Evolutionary conservation across 306 rosid species (phyloP).

Genomic region (Glycine tomentella): DNA sequence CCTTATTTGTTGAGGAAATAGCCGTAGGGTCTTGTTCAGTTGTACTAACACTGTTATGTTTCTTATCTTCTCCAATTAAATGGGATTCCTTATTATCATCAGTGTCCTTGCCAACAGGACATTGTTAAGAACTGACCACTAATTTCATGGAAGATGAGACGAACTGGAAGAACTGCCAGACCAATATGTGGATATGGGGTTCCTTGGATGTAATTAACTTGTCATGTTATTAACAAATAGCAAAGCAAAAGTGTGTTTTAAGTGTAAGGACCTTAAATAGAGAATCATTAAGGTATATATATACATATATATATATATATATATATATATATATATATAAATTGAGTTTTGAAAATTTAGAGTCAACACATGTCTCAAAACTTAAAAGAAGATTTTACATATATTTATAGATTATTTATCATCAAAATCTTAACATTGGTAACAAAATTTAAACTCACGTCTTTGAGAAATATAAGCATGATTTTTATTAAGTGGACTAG

Average conservation of each 20-base stretch:
- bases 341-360: no score
- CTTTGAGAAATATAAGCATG: no score
- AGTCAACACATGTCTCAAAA: no score
- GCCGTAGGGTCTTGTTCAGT: conserved; percentile 18
- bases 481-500: no score
- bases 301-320: no score
- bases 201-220: background rate
- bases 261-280: background rate
- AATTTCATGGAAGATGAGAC: background rate
- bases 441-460: no score
- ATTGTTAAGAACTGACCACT: background rate
- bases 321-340: no score
- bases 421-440: no score
- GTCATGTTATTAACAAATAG: background rate
- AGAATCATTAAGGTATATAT: no score
- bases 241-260: background rate
- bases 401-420: no score
- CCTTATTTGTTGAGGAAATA: conserved; percentile 33
- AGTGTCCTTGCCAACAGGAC: background rate
- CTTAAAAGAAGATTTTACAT: no score
- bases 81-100: background rate
- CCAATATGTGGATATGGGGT: conserved; percentile 1
- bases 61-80: conserved; percentile 10
- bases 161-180: background rate
- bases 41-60: background rate